Percentiles rank a stretch among this genome's conserved stretches.
These are phyloP conservation scores for Scedosporium aurantiacum DNA, from an alignment of 2,329 filamentous ascomycete species.

Conservation along the genomic window DNA sequence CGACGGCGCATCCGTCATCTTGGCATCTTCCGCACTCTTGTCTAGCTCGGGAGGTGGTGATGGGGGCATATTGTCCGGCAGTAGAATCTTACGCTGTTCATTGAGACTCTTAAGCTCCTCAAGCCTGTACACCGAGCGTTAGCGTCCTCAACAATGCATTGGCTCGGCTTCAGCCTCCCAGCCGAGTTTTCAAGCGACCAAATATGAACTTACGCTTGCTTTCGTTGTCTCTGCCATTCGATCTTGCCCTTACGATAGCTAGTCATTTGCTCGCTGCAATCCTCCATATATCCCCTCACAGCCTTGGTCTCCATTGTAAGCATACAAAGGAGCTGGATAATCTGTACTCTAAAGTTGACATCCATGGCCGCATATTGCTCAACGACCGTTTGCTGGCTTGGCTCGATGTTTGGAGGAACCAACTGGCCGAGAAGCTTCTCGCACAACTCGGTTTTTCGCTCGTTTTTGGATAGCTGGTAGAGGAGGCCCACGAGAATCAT, in stretches of 20 bases:
- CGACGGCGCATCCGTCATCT: conserved; percentile 45
- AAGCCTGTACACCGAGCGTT: conserved; percentile 33
- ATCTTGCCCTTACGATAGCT: conserved; percentile 92
- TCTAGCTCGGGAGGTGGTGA: conserved; percentile 44
- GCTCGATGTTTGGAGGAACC: conserved; percentile 66
- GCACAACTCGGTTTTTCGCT: conserved; percentile 58
- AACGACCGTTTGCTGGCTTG: conserved; percentile 62
- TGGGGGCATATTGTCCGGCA: conserved; percentile 61
- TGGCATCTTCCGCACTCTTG: conserved; percentile 42
- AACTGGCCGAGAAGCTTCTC: conserved; percentile 71
- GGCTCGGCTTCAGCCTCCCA: not conserved
- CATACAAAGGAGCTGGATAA: conserved; percentile 76
- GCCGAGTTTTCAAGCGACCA: not conserved
- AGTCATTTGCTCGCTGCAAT: conserved; percentile 90
- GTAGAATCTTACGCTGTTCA: conserved; percentile 60
- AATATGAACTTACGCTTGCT: conserved; percentile 42
- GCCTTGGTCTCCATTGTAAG: conserved; percentile 78
- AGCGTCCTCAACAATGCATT: conserved; percentile 13
- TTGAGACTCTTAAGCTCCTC: conserved; percentile 62
- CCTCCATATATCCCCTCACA: conserved; percentile 79
- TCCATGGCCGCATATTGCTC: conserved; percentile 65
- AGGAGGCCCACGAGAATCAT: conserved; percentile 78
- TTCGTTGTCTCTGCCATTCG: conserved; percentile 71
- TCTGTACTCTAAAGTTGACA: conserved; percentile 70
- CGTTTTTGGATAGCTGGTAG: conserved; percentile 70